Evolutionary conservation across 768 basidiomycete species (phyloP), one percentile per base, ranked within the genome.

Genomic region (Pisolithus sp.): DNA sequence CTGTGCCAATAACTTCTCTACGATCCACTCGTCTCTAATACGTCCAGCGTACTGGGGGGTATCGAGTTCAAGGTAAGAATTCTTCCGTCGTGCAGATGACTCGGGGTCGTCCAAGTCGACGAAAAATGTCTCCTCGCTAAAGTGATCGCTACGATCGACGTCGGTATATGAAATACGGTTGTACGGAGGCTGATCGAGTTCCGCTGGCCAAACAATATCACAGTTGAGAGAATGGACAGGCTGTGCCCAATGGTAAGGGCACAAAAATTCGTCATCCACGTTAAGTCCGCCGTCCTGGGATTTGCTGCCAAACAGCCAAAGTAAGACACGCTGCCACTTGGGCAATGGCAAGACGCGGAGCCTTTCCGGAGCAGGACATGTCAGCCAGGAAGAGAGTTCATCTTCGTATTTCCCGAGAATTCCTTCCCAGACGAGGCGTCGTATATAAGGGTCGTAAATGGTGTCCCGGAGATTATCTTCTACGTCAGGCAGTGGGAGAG

Each of bases 351-450:
- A 39, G 28, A 17, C 43, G 30, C 60, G 60, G 3, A 50, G 51
- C n/a, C 38, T 38, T 20, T 30, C 8, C 46, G 39, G 10, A 5
- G 66, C 52, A 5, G 88, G 83, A 67, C 93, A 96, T 7, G 57
- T 47, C 31, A 90, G 68, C 93, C 93, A 94, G 6, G 62, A 52
- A 2, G 73, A 64, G 15, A 84, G 56, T 26, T 88, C 80, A 45
- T 76, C 67, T 13, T 72, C 63, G 85, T 86, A 93, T 62, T 80
- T 77, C 40, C 76, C 70, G 28, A 87, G 73, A 24, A 93, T 67
- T 45, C 93, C 93, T 66, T 97, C 91, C 79, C 80, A 82, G 61
- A 94, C 78, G 54, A 97, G 78, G 47, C 85, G 89, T 18, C 95
- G 86, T 53, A 98, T 77, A 68, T 85, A 90, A 0, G 89, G 77